Evolutionary conservation across 768 basidiomycete genomes (phyloP).

Genomic region (Vishniacozyma victoriae): DNA sequence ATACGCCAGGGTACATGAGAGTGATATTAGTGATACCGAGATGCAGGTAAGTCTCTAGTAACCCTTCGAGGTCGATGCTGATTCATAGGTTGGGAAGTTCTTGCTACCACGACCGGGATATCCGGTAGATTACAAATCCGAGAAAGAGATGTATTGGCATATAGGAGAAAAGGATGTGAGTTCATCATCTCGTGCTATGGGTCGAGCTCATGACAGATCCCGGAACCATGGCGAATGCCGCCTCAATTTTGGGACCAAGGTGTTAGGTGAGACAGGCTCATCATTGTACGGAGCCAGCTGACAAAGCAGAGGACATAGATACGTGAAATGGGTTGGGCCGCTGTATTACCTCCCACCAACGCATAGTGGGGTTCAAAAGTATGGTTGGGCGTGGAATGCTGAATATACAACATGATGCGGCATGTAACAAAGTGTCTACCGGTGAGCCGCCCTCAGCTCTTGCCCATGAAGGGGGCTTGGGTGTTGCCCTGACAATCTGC

Average conservation of each 20-base stretch:
- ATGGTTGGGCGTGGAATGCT: slow-evolving; percentile 23
- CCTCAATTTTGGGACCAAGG: slow-evolving; percentile 39
- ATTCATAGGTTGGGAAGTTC: slow-evolving; percentile 67
- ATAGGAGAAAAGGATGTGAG: slow-evolving; percentile 60
- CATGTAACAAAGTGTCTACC: too few species aligned
- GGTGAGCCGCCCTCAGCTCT: too few species aligned
- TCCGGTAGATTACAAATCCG: slow-evolving; percentile 56
- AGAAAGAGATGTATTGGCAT: slow-evolving; percentile 62
- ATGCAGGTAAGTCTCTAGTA: slow-evolving; percentile 54
- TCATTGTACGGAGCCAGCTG: too few species aligned
- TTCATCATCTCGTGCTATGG: not conserved
- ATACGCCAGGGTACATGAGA: slow-evolving; percentile 74
- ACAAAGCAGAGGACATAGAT: too few species aligned
- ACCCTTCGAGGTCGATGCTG: not conserved
- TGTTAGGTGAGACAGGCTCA: too few species aligned
- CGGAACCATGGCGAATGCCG: slow-evolving; percentile 49
- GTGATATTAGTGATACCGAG: slow-evolving; percentile 83
- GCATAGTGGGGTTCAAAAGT: slow-evolving; percentile 25
- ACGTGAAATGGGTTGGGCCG: slow-evolving; percentile 41
- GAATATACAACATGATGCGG: not conserved
- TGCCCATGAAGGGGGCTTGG: too few species aligned
- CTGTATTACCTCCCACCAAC: slow-evolving; percentile 42
- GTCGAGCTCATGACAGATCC: slow-evolving; percentile 27
- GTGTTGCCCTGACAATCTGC: too few species aligned
- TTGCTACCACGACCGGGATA: slow-evolving; percentile 61